phyloP scores from a whole-genome alignment of 1,284 basidiomycete species.

The Boletellus deceptivus region DNA sequence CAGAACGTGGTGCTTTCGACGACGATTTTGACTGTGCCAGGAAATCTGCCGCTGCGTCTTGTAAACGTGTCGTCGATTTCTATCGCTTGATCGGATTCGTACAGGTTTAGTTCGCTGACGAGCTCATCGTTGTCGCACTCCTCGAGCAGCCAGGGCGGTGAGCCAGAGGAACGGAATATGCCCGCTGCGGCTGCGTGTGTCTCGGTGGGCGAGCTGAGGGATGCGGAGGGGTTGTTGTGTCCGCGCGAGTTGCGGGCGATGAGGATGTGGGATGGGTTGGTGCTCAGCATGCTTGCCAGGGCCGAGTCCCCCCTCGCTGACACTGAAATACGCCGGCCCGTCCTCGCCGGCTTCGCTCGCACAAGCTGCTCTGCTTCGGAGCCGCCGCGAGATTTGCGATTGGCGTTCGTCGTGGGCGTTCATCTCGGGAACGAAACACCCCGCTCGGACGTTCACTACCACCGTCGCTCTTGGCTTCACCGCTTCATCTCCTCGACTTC shows the following conservation, averaged over 20 bases:
- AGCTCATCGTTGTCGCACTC: constrained; percentile 69
- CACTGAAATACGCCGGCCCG: too few relatives aligned
- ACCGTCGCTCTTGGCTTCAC: too few relatives aligned
- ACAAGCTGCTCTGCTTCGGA: too few relatives aligned
- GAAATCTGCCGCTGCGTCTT: constrained; percentile 53
- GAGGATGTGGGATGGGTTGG: constrained; percentile 79
- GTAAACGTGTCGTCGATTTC: constrained; percentile 75
- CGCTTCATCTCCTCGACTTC: too few relatives aligned
- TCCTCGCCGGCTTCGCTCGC: neutral
- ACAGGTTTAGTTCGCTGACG: constrained; percentile 62
- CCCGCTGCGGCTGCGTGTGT: constrained; percentile 82
- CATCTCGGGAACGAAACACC: too few relatives aligned
- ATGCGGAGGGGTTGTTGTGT: constrained; percentile 66
- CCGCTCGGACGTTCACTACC: too few relatives aligned
- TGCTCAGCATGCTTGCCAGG: constrained; percentile 43
- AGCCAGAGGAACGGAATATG: constrained; percentile 73
- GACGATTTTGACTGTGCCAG: constrained; percentile 81
- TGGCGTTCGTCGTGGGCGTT: too few relatives aligned
- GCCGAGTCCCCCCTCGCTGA: too few relatives aligned
- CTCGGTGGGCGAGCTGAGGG: constrained; percentile 78
- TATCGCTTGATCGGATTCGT: constrained; percentile 65
- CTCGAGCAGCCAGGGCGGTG: constrained; percentile 72
- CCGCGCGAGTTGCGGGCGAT: constrained; percentile 80
- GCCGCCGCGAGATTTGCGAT: too few relatives aligned
- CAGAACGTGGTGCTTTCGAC: constrained; percentile 83